phyloP scores from a whole-genome alignment of 2,329 filamentous ascomycete species.

The Ophiocordyceps robertsii region DNA sequence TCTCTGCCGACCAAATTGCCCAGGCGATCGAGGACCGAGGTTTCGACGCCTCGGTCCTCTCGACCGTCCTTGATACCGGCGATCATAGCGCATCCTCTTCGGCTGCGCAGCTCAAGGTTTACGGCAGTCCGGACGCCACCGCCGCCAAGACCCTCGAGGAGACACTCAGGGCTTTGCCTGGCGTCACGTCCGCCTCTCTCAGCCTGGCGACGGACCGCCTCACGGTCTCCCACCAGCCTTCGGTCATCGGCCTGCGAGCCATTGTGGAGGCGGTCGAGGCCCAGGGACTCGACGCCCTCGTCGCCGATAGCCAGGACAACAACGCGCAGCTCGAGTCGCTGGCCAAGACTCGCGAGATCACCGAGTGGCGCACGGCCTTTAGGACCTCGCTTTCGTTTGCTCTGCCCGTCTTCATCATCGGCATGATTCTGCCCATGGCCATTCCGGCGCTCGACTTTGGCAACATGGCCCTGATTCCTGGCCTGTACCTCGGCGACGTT shows the following conservation, averaged over 20 bases:
- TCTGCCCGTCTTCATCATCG: constrained; percentile 78
- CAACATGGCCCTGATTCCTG: constrained; percentile 48
- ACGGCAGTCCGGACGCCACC: constrained; percentile 59
- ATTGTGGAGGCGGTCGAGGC: constrained; percentile 73
- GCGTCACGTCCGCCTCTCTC: constrained; percentile 61
- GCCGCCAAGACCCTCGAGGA: constrained; percentile 62
- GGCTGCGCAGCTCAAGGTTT: constrained; percentile 69
- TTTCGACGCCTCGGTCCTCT: constrained; percentile 75
- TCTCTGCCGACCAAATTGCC: constrained; percentile 60
- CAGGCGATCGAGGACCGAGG: constrained; percentile 82
- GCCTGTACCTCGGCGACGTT: constrained; percentile 79
- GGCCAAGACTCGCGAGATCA: constrained; percentile 91
- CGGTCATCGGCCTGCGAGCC: constrained; percentile 61
- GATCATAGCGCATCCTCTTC: constrained; percentile 42
- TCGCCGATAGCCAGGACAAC: constrained; percentile 88
- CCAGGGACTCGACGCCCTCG: constrained; percentile 75
- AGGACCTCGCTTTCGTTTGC: constrained; percentile 66
- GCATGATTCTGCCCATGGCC: constrained; percentile 90
- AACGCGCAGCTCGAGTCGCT: constrained; percentile 93
- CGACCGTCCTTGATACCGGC: constrained; percentile 49
- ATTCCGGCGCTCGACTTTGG: constrained; percentile 67
- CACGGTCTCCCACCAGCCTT: constrained; percentile 58
- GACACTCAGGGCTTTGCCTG: constrained; percentile 48
- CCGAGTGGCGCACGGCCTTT: constrained; percentile 80
- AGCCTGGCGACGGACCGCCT: constrained; percentile 63